Conservation (phyloP, 1,284 basidiomycete species). For the Somion occarium region DNA sequence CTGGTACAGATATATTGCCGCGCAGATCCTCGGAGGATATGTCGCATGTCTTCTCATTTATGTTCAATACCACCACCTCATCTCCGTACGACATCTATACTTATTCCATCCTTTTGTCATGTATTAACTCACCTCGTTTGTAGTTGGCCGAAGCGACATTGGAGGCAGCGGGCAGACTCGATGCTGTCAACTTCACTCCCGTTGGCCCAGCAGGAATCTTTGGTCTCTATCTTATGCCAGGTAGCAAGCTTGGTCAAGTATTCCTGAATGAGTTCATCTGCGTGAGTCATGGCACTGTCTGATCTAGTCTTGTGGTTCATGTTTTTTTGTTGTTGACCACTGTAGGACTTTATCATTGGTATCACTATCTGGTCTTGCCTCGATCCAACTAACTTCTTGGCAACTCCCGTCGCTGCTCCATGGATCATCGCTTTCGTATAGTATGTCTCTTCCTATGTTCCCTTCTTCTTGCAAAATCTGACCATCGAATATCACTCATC, state of each 20-base stretch:
- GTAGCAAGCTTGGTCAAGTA: slow-evolving; percentile 44
- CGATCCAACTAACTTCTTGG: slow-evolving; percentile 58
- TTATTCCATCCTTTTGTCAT: not conserved
- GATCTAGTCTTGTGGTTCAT: not conserved
- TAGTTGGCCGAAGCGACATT: slow-evolving; percentile 32
- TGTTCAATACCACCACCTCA: slow-evolving; percentile 51
- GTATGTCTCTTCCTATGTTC: slow-evolving; percentile 28
- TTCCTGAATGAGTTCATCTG: slow-evolving; percentile 66
- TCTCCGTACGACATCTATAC: slow-evolving; percentile 28
- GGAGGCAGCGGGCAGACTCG: slow-evolving; percentile 34
- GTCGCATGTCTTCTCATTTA: slow-evolving; percentile 56
- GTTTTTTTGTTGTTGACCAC: not conserved
- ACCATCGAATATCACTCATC: not conserved
- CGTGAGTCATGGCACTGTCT: slow-evolving; percentile 32
- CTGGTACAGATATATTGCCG: slow-evolving; percentile 48
- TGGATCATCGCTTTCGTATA: slow-evolving; percentile 53
- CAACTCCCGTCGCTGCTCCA: slow-evolving; percentile 49
- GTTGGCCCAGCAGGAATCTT: slow-evolving; percentile 62
- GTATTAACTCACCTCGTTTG: slow-evolving; percentile 21
- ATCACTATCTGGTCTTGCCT: slow-evolving; percentile 51
- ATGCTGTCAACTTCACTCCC: slow-evolving; percentile 48
- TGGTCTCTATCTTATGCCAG: slow-evolving; percentile 45
- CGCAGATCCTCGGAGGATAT: slow-evolving; percentile 60
- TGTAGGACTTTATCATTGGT: slow-evolving; percentile 61
- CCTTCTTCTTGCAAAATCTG: not conserved